Base-by-base conservation (phyloP, 1,139 yeast species). In the Geotrichum reessii region DNA sequence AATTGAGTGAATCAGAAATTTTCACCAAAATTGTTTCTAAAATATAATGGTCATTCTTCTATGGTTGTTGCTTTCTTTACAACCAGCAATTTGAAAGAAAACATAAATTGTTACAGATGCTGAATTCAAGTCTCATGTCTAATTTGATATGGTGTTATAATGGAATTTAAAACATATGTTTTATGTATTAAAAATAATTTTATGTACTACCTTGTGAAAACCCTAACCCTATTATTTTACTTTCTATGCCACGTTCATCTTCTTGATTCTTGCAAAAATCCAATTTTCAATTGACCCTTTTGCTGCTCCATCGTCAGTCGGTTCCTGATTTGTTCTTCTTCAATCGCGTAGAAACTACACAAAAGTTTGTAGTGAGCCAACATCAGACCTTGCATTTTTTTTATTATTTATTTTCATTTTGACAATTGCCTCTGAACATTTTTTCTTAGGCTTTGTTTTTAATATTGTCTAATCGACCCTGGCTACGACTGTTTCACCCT, bases 171-270 rank as follows among this genome's bases (percentile, higher is more conserved):
- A n/a, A n/a, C n/a, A n/a, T n/a, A n/a, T n/a, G n/a, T n/a, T 5
- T 37, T 7, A n/a, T n/a, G 7, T n/a, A 2, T n/a, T n/a, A 37
- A n/a, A 37, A n/a, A 9, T 37, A 37, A 3, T 5, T 11, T 4
- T n/a, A 37, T 37, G 21, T n/a, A 37, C 17, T n/a, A 37, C 5
- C 44, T 37, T 37, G 1, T 11, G 1, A 2, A 4, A 37, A 14
- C 19, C 55, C 55, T 22, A 21, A 52, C 55, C 55, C 55, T 44
- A 52, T 9, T n/a, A 24, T 52, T 52, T 52, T 25, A 52, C n/a
- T 9, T 37, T n/a, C 49, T 42, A 25, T 52, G 55, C 55, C 55
- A 52, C 55, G 55, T 52, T 52, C 55, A n/a, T 37, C 55, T 17
- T 22, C 44, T 22, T 28, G 53, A 40, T 37, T 37, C 44, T 14